Base-by-base conservation (phyloP, 2,329 filamentous ascomycete genomes). In the Chlorencoelia australis region DNA sequence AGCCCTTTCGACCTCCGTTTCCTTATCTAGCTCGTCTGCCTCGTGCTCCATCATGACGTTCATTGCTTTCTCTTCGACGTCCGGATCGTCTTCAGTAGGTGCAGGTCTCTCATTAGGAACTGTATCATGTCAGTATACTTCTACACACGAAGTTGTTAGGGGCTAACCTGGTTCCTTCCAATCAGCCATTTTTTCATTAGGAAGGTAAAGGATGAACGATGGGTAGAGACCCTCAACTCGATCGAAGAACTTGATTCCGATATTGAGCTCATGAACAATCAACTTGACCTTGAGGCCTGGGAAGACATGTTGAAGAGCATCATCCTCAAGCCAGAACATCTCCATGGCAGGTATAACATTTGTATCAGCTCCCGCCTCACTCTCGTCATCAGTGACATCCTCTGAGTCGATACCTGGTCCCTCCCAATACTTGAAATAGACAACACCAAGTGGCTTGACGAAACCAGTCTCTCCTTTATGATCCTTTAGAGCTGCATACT, bases 321-420 rank as follows among this genome's bases (percentile, higher is more conserved):
- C 57, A 17, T 75, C 69, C 42, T 94, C 87, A 3, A 94, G 53
- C 51, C 82, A 74, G 45, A 93, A 79, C 9, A 57, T 58, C 25
- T 64, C 64, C 20, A 76, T 64, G 28, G 56, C 44, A n/a, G 44
- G 28, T 11, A 58, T 48, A 6, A 41, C 41, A 8, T 38, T 35
- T 13, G 45, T 32, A 17, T 42, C 15, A n/a, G 51, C 32, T 41
- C 52, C 46, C 20, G 45, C 33, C 25, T 47, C 26, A 47, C 38
- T 30, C 22, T 50, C 50, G 17, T 45, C 35, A 35, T 52, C 45
- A 5, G 48, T 48, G 20, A 40, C 38, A 20, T 57, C 55, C 29
- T 51, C 48, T 14, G 36, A 29, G 2, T 44, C 41, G 1, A 42
- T 19, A 15, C 40, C 33, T 11, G 54, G 52, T 11, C 66, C 61